Base-by-base conservation (phyloP, 441 rosid species). In the Populus trichocarpa region DNA sequence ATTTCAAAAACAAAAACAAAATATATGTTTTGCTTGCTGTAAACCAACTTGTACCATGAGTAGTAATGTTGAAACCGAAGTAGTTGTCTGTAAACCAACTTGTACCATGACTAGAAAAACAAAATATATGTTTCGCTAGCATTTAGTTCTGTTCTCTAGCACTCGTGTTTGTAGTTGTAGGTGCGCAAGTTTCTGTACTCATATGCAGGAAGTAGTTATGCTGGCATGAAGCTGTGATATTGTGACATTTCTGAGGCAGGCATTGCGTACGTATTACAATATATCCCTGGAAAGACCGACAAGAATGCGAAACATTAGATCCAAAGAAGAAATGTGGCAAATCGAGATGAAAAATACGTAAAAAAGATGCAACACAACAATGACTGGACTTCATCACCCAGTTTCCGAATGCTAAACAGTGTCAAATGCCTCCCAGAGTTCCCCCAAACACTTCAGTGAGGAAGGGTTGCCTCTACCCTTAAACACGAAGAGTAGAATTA, bases 391-490 rank as follows among this genome's bases (percentile, higher is more conserved):
- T 46, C 20, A 46, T 4, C 57, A 14, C 57, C 57, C 57, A 46
- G 20, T 46, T 46, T 46, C 2, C 57, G 20, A 46, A 2, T 46
- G 7, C 16, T 36, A 36, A 10, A 16, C 40, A 12, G 65, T 69
- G 84, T 71, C 86, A 84, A 40, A 71, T 83, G 77, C 23, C 85
- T 57, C 71, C 88, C 66, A 73, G 83, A 88, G 89, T 86, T 88
- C 86, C 89, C 85, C 90, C 88, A 88, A 83, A 88, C 88, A 84
- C 90, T 88, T 86, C 88, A 87, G 82, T 86, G 46, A 82, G 81
- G 35, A 13, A 36, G 33, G 42, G 32, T 20, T 73, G 22, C 38
- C 75, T 13, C 8, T 6, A 10, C 4, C 12, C 9, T 25, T 3
- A 0, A 40, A 23, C 13, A 18, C 26, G 18, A 25, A 20, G 46